Base-by-base conservation (phyloP, 2,329 filamentous ascomycete genomes). In the Epichloe scottii region DNA sequence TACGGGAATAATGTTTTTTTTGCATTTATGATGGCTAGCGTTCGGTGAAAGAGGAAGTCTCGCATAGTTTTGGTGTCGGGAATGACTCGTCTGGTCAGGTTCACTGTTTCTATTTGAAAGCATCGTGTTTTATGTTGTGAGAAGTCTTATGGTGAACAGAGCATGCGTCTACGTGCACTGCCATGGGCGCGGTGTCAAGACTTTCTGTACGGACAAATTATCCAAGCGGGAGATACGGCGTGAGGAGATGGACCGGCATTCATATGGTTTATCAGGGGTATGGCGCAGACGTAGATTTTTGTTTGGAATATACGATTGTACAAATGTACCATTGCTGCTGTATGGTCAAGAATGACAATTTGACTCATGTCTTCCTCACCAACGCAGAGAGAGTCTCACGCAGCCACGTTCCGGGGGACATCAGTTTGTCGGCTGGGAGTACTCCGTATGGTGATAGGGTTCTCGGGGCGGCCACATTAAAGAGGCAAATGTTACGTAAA, bases 11-110 rank as follows among this genome's bases (percentile, higher is more conserved):
- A 45, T 50, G 23, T 3, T 8, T 10, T 30, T 30, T 43, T 33
- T 51, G 33, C 35, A 39, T 51, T 50, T 52, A 33, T 30, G n/a
- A 45, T 41, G 48, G 41, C 14, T 37, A 49, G 21, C 40, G 15
- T 38, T 39, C 8, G 15, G 45, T 34, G 19, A 39, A 45, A 17
- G 46, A 35, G 34, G n/a, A n/a, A 30, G 45, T 39, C 41, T 46
- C 49, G 44, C 46, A 52, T 46, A 17, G n/a, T 39, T 39, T 45
- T 38, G 46, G 51, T 52, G 42, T 49, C 39, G 41, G 42, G 30
- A 35, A 19, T 14, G 42, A 45, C 33, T 50, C 37, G 41, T 23
- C 15, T 30, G 12, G 19, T 41, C 15, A n/a, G 11, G 35, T 39
- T 48, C 3, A 23, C 11, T 41, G 37, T 41, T 49, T 49, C 17